Evolutionary conservation across 176 grass and related monocot genomes (phyloP), one percentile per base, ranked within the genome.

Genomic region (Triticum monococcum): DNA sequence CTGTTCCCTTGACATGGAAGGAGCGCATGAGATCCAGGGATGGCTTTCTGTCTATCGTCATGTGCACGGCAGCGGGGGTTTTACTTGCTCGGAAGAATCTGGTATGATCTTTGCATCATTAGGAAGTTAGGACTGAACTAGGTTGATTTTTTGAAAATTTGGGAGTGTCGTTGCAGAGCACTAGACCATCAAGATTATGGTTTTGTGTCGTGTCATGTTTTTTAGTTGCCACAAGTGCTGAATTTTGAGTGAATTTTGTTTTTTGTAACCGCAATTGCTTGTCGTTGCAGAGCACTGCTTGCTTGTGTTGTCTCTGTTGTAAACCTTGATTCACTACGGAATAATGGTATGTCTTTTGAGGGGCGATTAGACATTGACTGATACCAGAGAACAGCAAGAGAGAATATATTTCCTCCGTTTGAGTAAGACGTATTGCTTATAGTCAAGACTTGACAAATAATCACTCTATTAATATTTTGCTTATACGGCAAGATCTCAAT

Each of bases 1-100:
- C 48, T 68, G 57, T 77, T 23, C 93, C 96, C 64, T 78, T 98
- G 43, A 87, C 86, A 78, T 93, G 93, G 87, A 98, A 94, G 83
- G 93, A 95, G 45, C 72, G 66, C 50, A 38, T 89, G 76, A 59
- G 83, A 72, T 95, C 91, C 18, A 83, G 96, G 83, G 93, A 95
- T n/a, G 96, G 89, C 7, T 30, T 93, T 30, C 67, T 95, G 38
- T 98, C 87, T 61, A 52, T 95, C 64, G 70, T 94, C 50, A 1
- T 90, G 3, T 93, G 91, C 74, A 56, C 88, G 13, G 63, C 90
- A 26, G 79, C 90, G 12, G 91, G 93, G 32, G 48, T 92, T 67
- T 46, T 98, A 38, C 83, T 92, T 30, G 86, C 91, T 31, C 84
- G 87, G 62, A 95, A 93, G 84, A 95, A 83, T 86, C 79, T 94